phyloP scores from a whole-genome alignment of 208 protist species.

The Crithidia expoeki region DNA sequence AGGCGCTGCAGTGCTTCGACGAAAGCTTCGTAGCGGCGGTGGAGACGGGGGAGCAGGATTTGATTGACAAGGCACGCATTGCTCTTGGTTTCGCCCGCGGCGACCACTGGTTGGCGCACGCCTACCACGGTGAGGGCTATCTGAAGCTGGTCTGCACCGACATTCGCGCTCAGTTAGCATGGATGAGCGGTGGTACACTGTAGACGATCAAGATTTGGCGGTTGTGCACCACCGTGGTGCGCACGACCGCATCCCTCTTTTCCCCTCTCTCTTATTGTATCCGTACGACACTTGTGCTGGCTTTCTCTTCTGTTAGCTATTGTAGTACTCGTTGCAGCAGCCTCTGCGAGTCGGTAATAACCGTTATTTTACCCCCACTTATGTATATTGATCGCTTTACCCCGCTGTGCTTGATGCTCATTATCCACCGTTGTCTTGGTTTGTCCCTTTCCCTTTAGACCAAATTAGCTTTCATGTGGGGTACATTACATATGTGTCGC shows the following conservation, averaged over 20 bases:
- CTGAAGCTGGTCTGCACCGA: slow-evolving; percentile 81
- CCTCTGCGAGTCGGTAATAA: no score
- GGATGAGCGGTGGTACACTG: slow-evolving; percentile 85
- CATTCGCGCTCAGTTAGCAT: slow-evolving; percentile 79
- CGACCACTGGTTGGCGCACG: slow-evolving; percentile 77
- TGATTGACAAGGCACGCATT: slow-evolving; percentile 80
- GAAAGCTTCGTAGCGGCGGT: slow-evolving; percentile 74
- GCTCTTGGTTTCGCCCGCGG: slow-evolving; percentile 85
- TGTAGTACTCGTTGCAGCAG: no score
- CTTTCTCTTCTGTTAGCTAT: no score
- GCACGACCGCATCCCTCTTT: not conserved
- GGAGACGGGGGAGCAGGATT: slow-evolving; percentile 56
- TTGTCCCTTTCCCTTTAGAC: no score
- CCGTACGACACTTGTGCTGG: no score
- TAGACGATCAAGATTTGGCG: slow-evolving; percentile 19
- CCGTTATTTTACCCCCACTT: no score
- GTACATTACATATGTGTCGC: no score
- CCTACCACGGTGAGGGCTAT: slow-evolving; percentile 72
- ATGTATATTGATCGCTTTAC: no score
- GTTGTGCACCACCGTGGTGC: not conserved
- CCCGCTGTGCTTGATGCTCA: no score
- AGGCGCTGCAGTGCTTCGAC: slow-evolving; percentile 75
- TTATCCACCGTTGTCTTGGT: no score
- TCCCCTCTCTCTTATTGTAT: not conserved
- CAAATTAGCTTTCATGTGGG: no score